Evolutionary conservation across 129 eudicot species (phyloP).

Genomic region (Saussurea involucrata): DNA sequence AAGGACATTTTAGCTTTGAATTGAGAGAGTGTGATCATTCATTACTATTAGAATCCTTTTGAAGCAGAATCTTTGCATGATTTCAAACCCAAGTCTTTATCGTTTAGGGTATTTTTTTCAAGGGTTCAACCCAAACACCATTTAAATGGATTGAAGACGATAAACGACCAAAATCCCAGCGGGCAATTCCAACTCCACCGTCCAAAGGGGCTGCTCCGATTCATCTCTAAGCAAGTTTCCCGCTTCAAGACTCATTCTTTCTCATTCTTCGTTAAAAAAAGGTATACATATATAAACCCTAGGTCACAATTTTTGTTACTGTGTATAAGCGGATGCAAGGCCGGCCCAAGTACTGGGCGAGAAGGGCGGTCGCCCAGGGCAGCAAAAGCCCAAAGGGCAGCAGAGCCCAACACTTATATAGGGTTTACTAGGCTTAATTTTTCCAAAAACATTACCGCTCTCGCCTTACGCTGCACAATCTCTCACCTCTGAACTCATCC

Average conservation of each 20-base stretch:
- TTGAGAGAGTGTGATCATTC: background rate
- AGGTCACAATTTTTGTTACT: background rate
- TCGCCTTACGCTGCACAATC: too few species aligned
- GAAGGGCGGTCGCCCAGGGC: too few species aligned
- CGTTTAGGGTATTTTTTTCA: background rate
- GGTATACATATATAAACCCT: background rate
- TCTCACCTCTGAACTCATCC: too few species aligned
- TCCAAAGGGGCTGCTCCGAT: background rate
- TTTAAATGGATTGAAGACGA: background rate
- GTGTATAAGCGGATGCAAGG: background rate
- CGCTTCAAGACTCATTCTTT: background rate
- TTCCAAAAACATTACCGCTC: too few species aligned
- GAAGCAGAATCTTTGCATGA: background rate
- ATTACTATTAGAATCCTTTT: background rate
- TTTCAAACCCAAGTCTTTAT: background rate
- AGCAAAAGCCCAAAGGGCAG: too few species aligned
- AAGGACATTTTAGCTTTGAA: background rate
- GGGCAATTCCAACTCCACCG: background rate
- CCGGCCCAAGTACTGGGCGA: too few species aligned
- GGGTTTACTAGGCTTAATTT: too few species aligned
- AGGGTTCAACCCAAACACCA: background rate
- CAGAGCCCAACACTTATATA: too few species aligned
- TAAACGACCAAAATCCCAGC: background rate
- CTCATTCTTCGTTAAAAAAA: background rate
- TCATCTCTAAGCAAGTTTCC: background rate